A percentile compares a stretch with the other conserved stretches of the same genome.
These are phyloP conservation scores for Ceratobasidium sp. DNA, from an alignment of 1,284 basidiomycete genomes.

Conservation along the genomic window DNA sequence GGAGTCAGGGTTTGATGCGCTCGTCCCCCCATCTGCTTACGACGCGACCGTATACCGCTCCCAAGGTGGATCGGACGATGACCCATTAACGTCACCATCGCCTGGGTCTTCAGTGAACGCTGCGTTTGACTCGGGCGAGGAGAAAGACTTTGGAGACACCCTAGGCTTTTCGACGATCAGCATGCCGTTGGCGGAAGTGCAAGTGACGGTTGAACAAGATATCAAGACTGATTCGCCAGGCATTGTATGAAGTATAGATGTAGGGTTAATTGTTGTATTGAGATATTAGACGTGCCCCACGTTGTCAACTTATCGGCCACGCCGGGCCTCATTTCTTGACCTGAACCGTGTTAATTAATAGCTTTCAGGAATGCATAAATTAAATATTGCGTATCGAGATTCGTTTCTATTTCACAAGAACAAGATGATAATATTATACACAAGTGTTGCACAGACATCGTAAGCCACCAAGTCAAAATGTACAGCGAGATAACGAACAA, in stretches of 20 bases:
- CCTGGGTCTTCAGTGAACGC: constrained; percentile 4
- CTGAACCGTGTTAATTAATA: background rate
- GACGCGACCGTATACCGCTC: constrained; percentile 8
- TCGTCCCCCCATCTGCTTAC: constrained; percentile 5
- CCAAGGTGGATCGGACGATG: constrained; percentile 17
- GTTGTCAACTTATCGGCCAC: background rate
- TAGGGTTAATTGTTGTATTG: background rate
- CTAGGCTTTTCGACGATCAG: background rate
- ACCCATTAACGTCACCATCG: constrained; percentile 16
- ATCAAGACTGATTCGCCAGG: background rate
- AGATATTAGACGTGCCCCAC: background rate
- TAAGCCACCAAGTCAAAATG: too few species aligned
- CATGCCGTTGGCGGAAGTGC: constrained; percentile 10
- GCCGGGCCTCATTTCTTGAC: constrained; percentile 3
- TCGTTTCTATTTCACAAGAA: too few species aligned
- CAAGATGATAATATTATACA: too few species aligned
- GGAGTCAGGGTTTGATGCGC: constrained; percentile 8
- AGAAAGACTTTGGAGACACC: constrained; percentile 11
- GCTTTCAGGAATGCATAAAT: constrained; percentile 5
- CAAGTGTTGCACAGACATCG: too few species aligned
- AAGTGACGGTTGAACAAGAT: background rate
- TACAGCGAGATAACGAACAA: too few species aligned
- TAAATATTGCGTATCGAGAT: too few species aligned
- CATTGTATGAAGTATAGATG: constrained; percentile 5
- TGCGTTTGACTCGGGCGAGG: constrained; percentile 18